phyloP scores from a whole-genome alignment of 495 filamentous ascomycete genomes.

The Talaromyces borbonicus region DNA sequence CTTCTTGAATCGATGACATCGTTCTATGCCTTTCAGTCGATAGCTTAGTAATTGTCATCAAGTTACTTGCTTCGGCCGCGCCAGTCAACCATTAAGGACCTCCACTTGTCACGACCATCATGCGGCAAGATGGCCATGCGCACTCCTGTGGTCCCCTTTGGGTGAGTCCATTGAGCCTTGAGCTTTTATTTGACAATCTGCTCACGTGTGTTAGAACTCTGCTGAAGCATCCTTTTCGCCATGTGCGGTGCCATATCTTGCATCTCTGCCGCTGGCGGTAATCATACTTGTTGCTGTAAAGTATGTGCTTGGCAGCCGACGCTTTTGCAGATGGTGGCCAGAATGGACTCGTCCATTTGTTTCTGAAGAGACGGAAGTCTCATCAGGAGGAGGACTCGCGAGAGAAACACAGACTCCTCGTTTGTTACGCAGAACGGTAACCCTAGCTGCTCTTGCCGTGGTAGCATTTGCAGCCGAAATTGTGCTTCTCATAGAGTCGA shows the following conservation, averaged over 20 bases:
- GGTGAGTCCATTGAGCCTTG: neutral
- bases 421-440: conserved; percentile 22
- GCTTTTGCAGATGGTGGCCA: conserved; percentile 26
- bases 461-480: conserved; percentile 32
- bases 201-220: conserved; percentile 31
- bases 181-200: neutral
- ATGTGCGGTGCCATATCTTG: conserved; percentile 39
- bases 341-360: conserved; percentile 43
- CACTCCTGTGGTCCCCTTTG: neutral
- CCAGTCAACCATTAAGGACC: too few relatives aligned
- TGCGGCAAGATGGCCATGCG: conserved; percentile 1
- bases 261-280: conserved; percentile 34
- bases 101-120: neutral
- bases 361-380: conserved; percentile 16
- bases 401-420: conserved; percentile 17
- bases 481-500: conserved; percentile 28
- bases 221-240: conserved; percentile 35
- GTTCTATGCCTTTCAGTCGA: too few relatives aligned
- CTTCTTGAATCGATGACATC: too few relatives aligned
- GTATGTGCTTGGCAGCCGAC: conserved; percentile 21
- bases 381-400: conserved; percentile 19
- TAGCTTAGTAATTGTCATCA: too few relatives aligned
- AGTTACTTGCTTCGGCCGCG: too few relatives aligned
- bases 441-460: conserved; percentile 31
- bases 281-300: conserved; percentile 28